Evolutionary conservation across 164 flowering plant species (phyloP), one percentile per base, ranked within the genome.

Genomic region (Dillenia suffruticosa): DNA sequence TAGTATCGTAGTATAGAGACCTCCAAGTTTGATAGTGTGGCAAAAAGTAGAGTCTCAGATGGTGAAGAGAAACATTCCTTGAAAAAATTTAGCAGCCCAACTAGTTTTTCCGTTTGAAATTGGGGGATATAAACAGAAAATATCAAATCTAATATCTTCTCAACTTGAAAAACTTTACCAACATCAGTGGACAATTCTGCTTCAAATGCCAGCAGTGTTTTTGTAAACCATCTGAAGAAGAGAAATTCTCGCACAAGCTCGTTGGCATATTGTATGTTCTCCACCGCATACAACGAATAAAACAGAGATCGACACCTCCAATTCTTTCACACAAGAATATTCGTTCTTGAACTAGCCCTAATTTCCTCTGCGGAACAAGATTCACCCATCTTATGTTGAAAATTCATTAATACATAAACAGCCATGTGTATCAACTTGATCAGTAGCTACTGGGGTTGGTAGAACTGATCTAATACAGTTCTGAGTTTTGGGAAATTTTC

Each of bases 201-300:
- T 68, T 90, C 97, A 60, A 77, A 88, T 54, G 80, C 71, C 66
- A 85, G 94, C 32, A 93, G 70, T 22, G 96, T 85, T 65, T 67
- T 76, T 44, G 93, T 88, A 64, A 93, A 93, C 54, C 98, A 96
- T 59, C 98, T 74, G 65, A 90, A 93, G 26, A 90, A 79, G 64
- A 93, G 87, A 76, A 85, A 93, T 72, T 93, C 97, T 72, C 86
- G 74, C 66, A 93, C 88, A 10, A 93, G 82, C 79, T 93, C 97
- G 72, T 87, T 94, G 1, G 94, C 98, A 67, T 80, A 88, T 51
- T 78, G 82, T 81, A 93, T 84, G 59, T 90, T 88, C 77, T 87
- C 97, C 98, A 93, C 90, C 46, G 54, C 65, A 12, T 48, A 16
- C 57, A 51, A 47, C 11, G 16, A 50, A 62, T 19, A 51, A 10